These are phyloP conservation scores for Medicago truncatula DNA, from an alignment of 306 rosid species.

Conservation along the genomic window MtrunA17r5.0-ANR NC_053045.1:39158001-39158500, in stretches of 20 bases:
- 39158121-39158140: neutral
- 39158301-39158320: neutral
- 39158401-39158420: constrained; percentile 46
- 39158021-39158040: no score
- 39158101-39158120: neutral
- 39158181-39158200: constrained; percentile 46
- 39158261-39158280: constrained; percentile 42
- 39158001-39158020: no score
- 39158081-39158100: neutral
- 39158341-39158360: neutral
- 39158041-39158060: neutral
- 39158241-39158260: constrained; percentile 39
- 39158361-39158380: constrained; percentile 42
- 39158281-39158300: constrained; percentile 49
- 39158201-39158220: constrained; percentile 38
- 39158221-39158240: constrained; percentile 43
- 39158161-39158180: neutral
- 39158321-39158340: neutral
- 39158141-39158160: neutral
- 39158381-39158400: constrained; percentile 48
- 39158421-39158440: constrained; percentile 46
- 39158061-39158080: neutral
- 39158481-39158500: constrained; percentile 34
- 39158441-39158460: constrained; percentile 34
- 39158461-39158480: constrained; percentile 48